Evolutionary conservation across 2,329 filamentous ascomycete genomes (phyloP), one percentile per base, ranked within the genome.

Genomic region (Penicillium frequentans): DNA sequence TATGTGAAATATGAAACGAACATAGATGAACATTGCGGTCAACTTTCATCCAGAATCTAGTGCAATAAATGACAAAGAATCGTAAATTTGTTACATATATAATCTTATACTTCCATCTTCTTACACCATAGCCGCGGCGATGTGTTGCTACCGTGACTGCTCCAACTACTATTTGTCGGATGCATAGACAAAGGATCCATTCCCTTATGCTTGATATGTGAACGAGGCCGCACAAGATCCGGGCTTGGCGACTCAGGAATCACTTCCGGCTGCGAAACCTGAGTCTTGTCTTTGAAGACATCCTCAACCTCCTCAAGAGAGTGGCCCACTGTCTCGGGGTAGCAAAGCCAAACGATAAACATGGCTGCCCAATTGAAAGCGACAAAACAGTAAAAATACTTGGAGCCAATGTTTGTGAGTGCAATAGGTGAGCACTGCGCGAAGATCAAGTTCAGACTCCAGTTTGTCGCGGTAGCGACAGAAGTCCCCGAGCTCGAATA

Each of bases 341-440:
- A 73, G 37, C 65, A 72, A n/a, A 70, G 64, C 67, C 72, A 75
- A 45, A 70, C 63, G 14, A 73, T 14, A 3, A 69, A 19, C 23
- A 74, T 71, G 4, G 74, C 79, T 16, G 73, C 71, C 65, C 80
- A 71, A 57, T 81, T 82, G 64, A 82, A 80, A 7, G 75, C 79
- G 43, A 76, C 75, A 64, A 81, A 81, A 13, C 77, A 70, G 62
- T 81, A 81, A 45, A 81, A 83, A 64, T 82, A 84, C 21, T 71
- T 67, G 60, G 81, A 83, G 0, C 75, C 77, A 19, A 82, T 68
- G 1, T 61, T 66, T 0, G 69, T 70, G 3, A 81, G 68, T 0
- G 78, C 80, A 26, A 73, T 71, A 0, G 81, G 81, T 3, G 76
- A 77, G 58, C 81, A 81, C 55, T 82, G 79, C 7, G 77, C 77